phyloP scores from a whole-genome alignment of 2,329 filamentous ascomycete genomes.

The Venturia carpophila region DNA sequence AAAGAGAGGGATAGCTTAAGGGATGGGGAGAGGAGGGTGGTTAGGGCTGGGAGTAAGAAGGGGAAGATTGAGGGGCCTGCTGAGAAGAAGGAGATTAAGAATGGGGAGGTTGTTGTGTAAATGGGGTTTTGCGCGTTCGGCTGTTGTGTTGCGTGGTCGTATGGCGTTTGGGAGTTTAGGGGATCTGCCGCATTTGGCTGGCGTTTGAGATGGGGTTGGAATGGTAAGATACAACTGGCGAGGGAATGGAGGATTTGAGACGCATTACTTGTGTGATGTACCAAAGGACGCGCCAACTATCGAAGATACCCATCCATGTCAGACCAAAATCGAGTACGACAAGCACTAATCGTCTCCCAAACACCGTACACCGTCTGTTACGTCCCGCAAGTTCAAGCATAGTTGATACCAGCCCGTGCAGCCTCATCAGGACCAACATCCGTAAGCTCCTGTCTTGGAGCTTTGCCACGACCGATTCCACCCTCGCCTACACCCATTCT shows the following conservation, averaged over 20 bases:
- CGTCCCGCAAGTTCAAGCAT: not conserved
- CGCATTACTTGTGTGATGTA: not conserved
- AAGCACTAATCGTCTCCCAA: not conserved
- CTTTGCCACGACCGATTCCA: slow-evolving; percentile 52
- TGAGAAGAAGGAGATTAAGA: slow-evolving; percentile 30
- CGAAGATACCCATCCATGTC: slow-evolving; percentile 5
- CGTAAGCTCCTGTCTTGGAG: slow-evolving; percentile 42
- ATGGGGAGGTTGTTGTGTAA: slow-evolving; percentile 17
- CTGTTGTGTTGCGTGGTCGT: not conserved
- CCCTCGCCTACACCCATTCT: slow-evolving; percentile 94
- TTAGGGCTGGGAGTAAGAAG: slow-evolving; percentile 7
- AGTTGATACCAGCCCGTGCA: slow-evolving; percentile 45
- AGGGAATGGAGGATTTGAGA: not conserved
- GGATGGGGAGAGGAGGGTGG: slow-evolving; percentile 12
- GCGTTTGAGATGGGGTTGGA: not conserved
- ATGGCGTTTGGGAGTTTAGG: not conserved
- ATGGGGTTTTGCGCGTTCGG: not conserved
- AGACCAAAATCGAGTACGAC: not conserved
- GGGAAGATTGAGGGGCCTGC: slow-evolving; percentile 22
- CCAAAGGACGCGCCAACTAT: not conserved
- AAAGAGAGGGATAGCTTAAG: slow-evolving; percentile 24
- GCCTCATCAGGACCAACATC: slow-evolving; percentile 54
- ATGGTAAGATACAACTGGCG: not conserved
- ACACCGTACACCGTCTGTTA: not conserved
- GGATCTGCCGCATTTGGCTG: not conserved